phyloP scores from a whole-genome alignment of 2,329 filamentous ascomycete species.

The Ophiosphaerella herpotricha region DNA sequence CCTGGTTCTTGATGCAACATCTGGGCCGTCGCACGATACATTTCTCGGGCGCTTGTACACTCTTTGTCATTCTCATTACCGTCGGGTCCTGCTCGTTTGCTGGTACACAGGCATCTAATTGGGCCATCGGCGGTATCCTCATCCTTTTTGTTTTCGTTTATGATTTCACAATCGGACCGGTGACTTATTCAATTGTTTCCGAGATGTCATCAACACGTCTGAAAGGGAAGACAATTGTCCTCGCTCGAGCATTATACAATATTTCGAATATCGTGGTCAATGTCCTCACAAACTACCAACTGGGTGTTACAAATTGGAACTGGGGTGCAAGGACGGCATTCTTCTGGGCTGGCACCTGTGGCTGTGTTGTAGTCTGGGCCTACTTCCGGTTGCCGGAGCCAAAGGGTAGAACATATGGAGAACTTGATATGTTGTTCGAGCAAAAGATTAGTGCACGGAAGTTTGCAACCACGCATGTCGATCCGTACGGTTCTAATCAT shows the following conservation, averaged over 20 bases:
- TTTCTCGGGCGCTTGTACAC: conserved; percentile 64
- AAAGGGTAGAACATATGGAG: conserved; percentile 76
- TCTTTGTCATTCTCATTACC: conserved; percentile 70
- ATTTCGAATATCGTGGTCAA: conserved; percentile 78
- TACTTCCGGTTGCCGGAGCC: conserved; percentile 82
- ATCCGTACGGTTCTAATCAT: conserved; percentile 19
- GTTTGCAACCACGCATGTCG: conserved; percentile 27
- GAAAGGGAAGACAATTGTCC: conserved; percentile 86
- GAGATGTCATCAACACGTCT: conserved; percentile 81
- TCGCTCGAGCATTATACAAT: conserved; percentile 76
- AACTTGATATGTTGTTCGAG: conserved; percentile 83
- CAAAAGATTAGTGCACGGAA: conserved; percentile 25
- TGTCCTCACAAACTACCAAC: conserved; percentile 64
- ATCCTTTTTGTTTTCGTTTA: conserved; percentile 66
- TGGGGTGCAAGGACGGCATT: conserved; percentile 85
- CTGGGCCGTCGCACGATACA: conserved; percentile 77
- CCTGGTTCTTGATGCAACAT: conserved; percentile 81
- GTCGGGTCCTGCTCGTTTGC: conserved; percentile 77
- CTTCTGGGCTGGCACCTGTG: conserved; percentile 81
- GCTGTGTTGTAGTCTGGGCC: conserved; percentile 75
- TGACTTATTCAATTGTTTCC: conserved; percentile 84
- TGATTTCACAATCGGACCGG: conserved; percentile 83
- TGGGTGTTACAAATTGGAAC: conserved; percentile 65
- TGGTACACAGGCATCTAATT: conserved; percentile 52
- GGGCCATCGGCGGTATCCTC: conserved; percentile 39